Base-by-base conservation (phyloP, 2,329 filamentous ascomycete species). In the Curvularia sp. region DNA sequence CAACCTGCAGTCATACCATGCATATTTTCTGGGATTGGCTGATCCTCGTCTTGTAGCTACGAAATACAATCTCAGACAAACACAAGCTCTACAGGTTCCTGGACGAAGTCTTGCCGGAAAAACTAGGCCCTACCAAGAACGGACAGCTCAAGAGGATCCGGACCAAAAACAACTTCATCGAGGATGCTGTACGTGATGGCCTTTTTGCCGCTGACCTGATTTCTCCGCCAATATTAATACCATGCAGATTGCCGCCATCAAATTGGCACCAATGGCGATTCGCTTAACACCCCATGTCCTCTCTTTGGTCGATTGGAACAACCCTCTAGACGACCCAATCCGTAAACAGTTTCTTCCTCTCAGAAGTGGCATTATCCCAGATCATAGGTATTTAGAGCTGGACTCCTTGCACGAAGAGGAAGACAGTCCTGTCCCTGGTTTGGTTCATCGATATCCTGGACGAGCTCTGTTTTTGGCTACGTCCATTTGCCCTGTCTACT, bases 371-470 rank as follows among this genome's bases (percentile, higher is more conserved):
- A 80, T 86, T 65, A 62, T 82, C 9, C 75, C 80, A 0, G 84
- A 89, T 60, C 86, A 88, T 64, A 81, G 83, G 0, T 79, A 80
- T 51, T 65, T 85, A n/a, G 76, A 75, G 0, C 68, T 87, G 3
- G 87, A 89, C 69, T 86, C 86, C 0, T 74, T 89, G n/a, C 78
- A 84, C 43, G 86, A 89, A 75, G 76, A 77, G 27, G 74, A 76
- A 3, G 85, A 88, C 63, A 84, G 81, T 6, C 83, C 84, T 0
- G 84, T 87, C 2, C 76, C 79, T 15, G 85, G 84, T 0, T 72
- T 89, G 2, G 84, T 89, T 2, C 86, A 88, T 69, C 80, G 86
- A n/a, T 89, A 89, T 68, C 82, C 82, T 0, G 85, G 88, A 58
- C 87, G 86, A 71, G 86, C 83, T 2, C 72, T 89, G 5, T 87